These are phyloP conservation scores for Syzygium grande DNA, from an alignment of 345 rosid species.

Conservation along the genomic window DNA sequence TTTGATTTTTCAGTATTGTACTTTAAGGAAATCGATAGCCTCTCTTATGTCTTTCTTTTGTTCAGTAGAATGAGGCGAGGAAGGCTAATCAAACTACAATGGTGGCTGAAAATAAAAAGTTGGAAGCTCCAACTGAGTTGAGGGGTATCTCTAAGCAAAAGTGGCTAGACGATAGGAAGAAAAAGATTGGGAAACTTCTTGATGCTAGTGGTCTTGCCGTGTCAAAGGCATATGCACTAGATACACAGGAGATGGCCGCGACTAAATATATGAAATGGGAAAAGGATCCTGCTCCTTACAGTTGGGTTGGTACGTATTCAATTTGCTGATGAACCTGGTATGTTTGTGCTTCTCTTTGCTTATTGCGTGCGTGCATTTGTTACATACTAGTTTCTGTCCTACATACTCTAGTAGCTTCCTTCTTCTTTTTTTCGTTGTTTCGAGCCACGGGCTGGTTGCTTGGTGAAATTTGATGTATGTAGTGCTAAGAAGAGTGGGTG, in stretches of 20 bases:
- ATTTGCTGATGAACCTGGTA: neutral
- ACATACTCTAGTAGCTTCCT: neutral
- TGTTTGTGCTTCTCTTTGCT: neutral
- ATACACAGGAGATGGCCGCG: slow-evolving; percentile 89
- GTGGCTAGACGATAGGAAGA: slow-evolving; percentile 88
- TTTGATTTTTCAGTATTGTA: neutral
- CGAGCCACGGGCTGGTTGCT: neutral
- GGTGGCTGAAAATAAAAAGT: slow-evolving; percentile 80
- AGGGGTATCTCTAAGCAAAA: slow-evolving; percentile 91
- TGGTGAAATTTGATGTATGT: neutral
- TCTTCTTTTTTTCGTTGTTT: neutral
- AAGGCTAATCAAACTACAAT: slow-evolving; percentile 86
- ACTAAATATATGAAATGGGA: slow-evolving; percentile 92
- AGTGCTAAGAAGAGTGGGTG: neutral
- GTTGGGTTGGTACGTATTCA: slow-evolving; percentile 82
- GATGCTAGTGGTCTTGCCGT: slow-evolving; percentile 93
- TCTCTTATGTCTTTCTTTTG: neutral
- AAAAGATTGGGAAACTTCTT: slow-evolving; percentile 77
- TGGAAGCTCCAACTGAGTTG: slow-evolving; percentile 77
- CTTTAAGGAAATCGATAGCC: neutral
- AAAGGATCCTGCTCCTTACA: slow-evolving; percentile 85
- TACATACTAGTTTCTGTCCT: neutral
- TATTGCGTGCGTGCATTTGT: neutral
- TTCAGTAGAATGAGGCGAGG: slow-evolving; percentile 64
- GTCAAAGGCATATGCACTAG: slow-evolving; percentile 73